These are phyloP conservation scores for Persicaria tinctoria DNA, from an alignment of 148 eudicot genomes.

Conservation along the genomic window DNA sequence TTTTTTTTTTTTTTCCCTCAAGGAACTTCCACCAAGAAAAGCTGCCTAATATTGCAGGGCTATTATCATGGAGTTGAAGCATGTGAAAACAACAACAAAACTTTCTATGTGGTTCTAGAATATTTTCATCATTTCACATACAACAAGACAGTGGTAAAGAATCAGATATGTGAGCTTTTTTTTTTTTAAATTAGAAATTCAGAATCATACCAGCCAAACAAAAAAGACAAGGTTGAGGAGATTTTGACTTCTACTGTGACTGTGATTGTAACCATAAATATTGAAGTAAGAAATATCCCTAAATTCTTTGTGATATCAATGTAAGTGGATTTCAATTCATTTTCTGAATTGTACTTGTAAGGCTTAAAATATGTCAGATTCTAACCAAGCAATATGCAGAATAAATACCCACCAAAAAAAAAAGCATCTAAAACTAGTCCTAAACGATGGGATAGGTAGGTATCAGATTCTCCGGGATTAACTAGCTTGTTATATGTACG, in stretches of 20 bases:
- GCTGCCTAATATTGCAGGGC: conserved; percentile 7
- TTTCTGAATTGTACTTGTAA: not conserved
- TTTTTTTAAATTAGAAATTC: not conserved
- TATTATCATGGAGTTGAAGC: not conserved
- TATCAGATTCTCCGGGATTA: conserved; percentile 8
- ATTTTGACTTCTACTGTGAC: conserved; percentile 4
- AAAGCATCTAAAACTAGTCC: conserved; percentile 7
- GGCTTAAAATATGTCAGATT: not conserved
- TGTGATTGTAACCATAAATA: conserved; percentile 4
- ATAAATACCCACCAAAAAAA: conserved; percentile 5
- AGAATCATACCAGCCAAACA: conserved; percentile 7
- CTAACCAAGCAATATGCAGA: conserved; percentile 10
- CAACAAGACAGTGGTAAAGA: not conserved
- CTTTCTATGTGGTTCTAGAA: not conserved
- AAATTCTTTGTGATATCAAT: not conserved
- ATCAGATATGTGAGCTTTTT: not conserved
- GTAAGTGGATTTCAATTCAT: not conserved
- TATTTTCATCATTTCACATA: not conserved
- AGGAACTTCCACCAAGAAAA: not conserved
- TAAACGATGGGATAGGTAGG: not conserved
- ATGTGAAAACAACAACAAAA: not conserved
- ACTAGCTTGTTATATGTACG: too few relatives aligned
- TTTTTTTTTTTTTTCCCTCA: conserved; percentile 3
- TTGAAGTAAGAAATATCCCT: not conserved
- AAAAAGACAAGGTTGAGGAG: not conserved